A percentile compares a stretch with the other conserved stretches of the same genome.
Evolutionary conservation across 495 filamentous ascomycete genomes (phyloP).

Genomic region (Penicillium herquei): DNA sequence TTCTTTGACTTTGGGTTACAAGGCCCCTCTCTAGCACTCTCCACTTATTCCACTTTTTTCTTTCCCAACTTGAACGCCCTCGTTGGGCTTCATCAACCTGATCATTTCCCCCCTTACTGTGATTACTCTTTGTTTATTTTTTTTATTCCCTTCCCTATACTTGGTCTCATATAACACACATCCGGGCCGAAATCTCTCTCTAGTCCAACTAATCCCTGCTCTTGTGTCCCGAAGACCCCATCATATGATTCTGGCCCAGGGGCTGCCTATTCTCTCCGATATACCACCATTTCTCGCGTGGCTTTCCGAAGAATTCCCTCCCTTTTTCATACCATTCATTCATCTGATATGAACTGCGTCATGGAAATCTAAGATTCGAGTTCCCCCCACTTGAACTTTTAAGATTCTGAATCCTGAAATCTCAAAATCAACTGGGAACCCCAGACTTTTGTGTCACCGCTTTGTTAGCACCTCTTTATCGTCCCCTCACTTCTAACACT

Average conservation of each 20-base stretch:
- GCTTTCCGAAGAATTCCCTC: background rate
- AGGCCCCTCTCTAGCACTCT: background rate
- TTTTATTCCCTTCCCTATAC: too few species aligned
- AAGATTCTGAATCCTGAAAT: background rate
- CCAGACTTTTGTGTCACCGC: too few species aligned
- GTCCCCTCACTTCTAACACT: background rate
- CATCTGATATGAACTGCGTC: conserved; percentile 10
- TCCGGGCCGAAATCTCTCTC: background rate
- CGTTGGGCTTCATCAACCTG: conserved; percentile 3
- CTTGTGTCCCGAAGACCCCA: background rate
- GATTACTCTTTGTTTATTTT: background rate
- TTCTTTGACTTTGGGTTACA: too few species aligned
- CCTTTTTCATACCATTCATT: conserved; percentile 10
- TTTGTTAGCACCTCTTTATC: too few species aligned
- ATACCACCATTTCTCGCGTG: conserved; percentile 8
- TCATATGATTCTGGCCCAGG: conserved; percentile 7
- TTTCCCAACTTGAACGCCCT: background rate
- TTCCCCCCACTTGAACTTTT: background rate
- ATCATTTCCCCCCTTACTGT: background rate
- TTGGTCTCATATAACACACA: too few species aligned
- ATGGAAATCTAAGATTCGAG: conserved; percentile 19
- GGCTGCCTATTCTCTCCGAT: conserved; percentile 4
- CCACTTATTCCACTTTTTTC: conserved; percentile 11
- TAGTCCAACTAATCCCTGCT: background rate
- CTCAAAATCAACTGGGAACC: background rate